Evolutionary conservation across 257 asterid genomes (phyloP).

Genomic region (Orobanche coerulescens): DNA sequence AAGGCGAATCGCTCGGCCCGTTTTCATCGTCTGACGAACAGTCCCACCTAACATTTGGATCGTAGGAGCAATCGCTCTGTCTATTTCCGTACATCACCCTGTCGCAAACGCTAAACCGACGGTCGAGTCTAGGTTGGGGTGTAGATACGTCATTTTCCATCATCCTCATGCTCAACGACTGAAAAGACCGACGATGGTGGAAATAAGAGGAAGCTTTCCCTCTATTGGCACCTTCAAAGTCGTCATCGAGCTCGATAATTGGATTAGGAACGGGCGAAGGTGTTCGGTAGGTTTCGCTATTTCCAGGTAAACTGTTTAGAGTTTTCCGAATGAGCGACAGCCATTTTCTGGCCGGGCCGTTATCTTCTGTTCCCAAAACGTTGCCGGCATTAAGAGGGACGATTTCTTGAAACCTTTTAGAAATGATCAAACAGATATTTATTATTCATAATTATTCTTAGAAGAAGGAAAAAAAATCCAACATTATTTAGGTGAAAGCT

Average conservation of each 20-base stretch:
- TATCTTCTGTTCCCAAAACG: conserved; percentile 93
- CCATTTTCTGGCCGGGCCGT: conserved; percentile 96
- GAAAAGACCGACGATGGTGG: conserved; percentile 66
- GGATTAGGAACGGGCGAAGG: conserved; percentile 88
- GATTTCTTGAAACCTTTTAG: conserved; percentile 87
- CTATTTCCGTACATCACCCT: conserved; percentile 51
- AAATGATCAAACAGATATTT: background rate
- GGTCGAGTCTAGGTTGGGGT: conserved; percentile 61
- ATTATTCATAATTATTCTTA: conserved; percentile 14
- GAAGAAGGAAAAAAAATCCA: background rate
- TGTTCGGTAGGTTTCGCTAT: conserved; percentile 41
- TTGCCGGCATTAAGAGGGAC: conserved; percentile 98
- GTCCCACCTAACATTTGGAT: conserved; percentile 55
- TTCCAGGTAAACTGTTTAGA: conserved; percentile 65
- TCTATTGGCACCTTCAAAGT: conserved; percentile 63
- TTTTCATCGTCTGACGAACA: conserved; percentile 52
- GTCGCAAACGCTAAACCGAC: conserved; percentile 81
- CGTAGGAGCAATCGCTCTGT: conserved; percentile 34
- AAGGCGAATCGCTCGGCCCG: conserved; percentile 48
- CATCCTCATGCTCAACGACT: conserved; percentile 72
- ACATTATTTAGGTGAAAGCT: background rate
- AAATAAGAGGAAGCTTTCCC: conserved; percentile 48
- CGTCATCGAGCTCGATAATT: conserved; percentile 67
- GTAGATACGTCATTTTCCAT: conserved; percentile 43
- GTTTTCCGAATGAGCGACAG: conserved; percentile 63